Base-by-base conservation (phyloP, 192 early-diverging fungal genomes). In the Dissophora globulifera region DNA sequence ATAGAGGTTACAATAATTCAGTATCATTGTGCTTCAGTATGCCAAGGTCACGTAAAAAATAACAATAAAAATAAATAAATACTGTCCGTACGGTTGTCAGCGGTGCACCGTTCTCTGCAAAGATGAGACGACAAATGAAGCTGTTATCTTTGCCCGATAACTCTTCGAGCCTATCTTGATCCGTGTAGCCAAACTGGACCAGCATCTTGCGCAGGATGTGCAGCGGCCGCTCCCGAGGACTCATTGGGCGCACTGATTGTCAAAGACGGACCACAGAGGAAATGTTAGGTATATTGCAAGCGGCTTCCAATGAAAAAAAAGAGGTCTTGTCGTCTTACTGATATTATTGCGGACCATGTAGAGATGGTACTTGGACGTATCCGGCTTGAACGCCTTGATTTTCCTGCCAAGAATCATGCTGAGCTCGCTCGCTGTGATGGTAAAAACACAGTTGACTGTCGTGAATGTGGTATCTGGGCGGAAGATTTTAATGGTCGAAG, bases 61-160 rank as follows among this genome's bases (percentile, higher is more conserved):
- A 33, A 48, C 4, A 23, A 22, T 38, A 38, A 13, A 38, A 38
- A 38, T 13, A 13, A 38, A 38, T 38, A 38, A 38, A 38, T 13
- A 6, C 35, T 9, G 12, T 6, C 7, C 56, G 80, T 66, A 75
- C 71, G 2, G 71, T 65, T 4, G 57, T 75, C 72, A 79, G 83
- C 3, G 67, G 78, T 0, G 69, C 58, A 17, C 65, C 58, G 23
- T 64, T 81, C 17, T 81, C 71, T 12, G 78, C 81, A 71, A 95
- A 88, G 4, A 88, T 88, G 62, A 95, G 94, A n/a, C 92, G 87
- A 75, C 88, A 89, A 19, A 94, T 64, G 41, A 94, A 94, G 42
- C 91, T 93, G 79, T 93, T 94, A 67, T 95, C 93, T 58, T 95
- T 94, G 49, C 94, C 81, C 4, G 92, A 92, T 22, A 94, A 79